Evolutionary conservation across 495 filamentous ascomycete species (phyloP).

Genomic region (Pseudevernia furfuracea): DNA sequence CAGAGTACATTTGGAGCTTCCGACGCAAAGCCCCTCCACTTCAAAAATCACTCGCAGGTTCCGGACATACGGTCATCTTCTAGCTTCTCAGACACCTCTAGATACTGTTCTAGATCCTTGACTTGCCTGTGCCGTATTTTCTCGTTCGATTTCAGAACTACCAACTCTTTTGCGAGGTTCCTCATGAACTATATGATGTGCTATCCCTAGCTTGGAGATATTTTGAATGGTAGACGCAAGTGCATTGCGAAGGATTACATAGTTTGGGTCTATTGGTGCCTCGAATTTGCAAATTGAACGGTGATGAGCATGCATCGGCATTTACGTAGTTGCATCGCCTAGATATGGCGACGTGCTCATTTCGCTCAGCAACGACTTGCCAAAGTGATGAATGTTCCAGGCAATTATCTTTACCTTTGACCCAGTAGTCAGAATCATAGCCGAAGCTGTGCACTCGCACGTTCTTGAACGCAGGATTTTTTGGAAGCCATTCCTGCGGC

Average conservation of each 20-base stretch:
- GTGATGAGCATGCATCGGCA: conserved; percentile 39
- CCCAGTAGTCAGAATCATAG: conserved; percentile 33
- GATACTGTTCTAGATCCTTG: conserved; percentile 24
- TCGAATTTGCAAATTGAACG: conserved; percentile 41
- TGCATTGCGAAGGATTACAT: conserved; percentile 33
- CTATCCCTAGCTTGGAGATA: conserved; percentile 4
- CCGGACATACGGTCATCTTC: conserved; percentile 33
- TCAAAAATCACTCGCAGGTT: conserved; percentile 31
- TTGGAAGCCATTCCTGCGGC: conserved; percentile 37
- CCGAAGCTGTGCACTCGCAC: conserved; percentile 37
- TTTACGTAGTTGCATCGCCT: conserved; percentile 1
- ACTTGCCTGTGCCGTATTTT: conserved; percentile 18
- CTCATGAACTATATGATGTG: background rate
- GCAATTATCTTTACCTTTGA: conserved; percentile 28
- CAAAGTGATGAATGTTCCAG: conserved; percentile 40
- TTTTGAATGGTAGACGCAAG: conserved; percentile 25
- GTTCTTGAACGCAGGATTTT: conserved; percentile 28
- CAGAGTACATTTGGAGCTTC: conserved; percentile 28
- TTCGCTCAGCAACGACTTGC: conserved; percentile 34
- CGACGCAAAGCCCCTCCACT: conserved; percentile 24
- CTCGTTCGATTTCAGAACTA: conserved; percentile 6
- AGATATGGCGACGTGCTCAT: conserved; percentile 25
- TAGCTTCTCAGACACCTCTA: conserved; percentile 25
- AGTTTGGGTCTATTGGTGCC: conserved; percentile 35
- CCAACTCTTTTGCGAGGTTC: background rate